Percentiles rank a stretch among this genome's conserved stretches.
phyloP scores from a whole-genome alignment of 225 moss, liverwort and hornwort species.

The Polytrichum formosum region DNA sequence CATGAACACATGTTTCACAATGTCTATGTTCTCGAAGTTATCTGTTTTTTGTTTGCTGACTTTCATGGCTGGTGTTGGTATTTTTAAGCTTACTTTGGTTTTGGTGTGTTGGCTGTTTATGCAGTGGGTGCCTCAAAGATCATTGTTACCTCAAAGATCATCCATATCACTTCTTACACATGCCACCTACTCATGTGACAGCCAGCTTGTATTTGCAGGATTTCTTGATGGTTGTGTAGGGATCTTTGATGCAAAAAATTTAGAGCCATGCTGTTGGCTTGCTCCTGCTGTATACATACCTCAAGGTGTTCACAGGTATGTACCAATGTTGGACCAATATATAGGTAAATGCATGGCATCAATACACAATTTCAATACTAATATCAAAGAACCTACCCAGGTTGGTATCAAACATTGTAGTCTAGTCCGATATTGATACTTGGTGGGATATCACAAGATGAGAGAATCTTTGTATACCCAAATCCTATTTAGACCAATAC shows the following conservation, averaged over 20 bases:
- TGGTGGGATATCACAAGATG: too few species aligned
- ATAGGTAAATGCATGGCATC: too few species aligned
- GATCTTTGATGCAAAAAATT: conserved; percentile 61
- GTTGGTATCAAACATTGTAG: too few species aligned
- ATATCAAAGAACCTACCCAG: too few species aligned
- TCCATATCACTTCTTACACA: conserved; percentile 48
- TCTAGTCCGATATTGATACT: too few species aligned
- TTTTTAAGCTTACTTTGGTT: conserved; percentile 6
- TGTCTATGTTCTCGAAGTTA: too few species aligned
- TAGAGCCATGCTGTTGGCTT: conserved; percentile 54
- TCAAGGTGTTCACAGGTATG: conserved; percentile 52
- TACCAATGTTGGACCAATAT: too few species aligned
- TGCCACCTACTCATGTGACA: conserved; percentile 46
- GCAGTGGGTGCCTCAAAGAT: conserved; percentile 60
- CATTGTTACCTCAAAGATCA: conserved; percentile 1
- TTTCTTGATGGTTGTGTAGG: conserved; percentile 64
- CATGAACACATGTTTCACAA: not conserved
- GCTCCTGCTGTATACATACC: conserved; percentile 53
- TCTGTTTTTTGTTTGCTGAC: not conserved
- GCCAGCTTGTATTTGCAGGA: conserved; percentile 65
- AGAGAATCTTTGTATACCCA: too few species aligned
- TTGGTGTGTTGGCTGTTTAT: not conserved
- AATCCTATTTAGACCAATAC: too few species aligned
- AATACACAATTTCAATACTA: too few species aligned
- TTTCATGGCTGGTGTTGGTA: not conserved